A percentile compares a stretch with the other conserved stretches of the same genome.
phyloP scores from a whole-genome alignment of 352 stramenopile species.

The Thraustotheca clavata region DNA sequence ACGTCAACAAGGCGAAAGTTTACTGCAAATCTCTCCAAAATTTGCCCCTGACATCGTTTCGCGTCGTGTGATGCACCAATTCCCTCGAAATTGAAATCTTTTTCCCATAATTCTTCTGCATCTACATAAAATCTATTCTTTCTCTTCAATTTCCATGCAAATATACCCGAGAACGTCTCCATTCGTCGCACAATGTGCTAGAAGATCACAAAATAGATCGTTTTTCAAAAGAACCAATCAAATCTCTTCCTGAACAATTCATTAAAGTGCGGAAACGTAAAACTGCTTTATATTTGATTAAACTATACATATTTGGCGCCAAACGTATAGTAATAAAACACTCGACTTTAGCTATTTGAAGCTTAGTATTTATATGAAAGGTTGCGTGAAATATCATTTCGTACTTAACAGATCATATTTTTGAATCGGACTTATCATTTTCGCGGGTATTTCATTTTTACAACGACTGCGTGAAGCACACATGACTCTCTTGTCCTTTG shows the following conservation, averaged over 20 bases:
- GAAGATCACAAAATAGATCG: too few relatives aligned
- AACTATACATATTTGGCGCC: too few relatives aligned
- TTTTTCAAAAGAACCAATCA: too few relatives aligned
- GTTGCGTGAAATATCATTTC: too few relatives aligned
- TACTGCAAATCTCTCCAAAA: slow-evolving; percentile 3
- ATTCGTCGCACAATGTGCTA: too few relatives aligned
- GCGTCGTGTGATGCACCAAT: background rate
- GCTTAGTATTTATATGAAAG: too few relatives aligned
- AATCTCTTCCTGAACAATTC: too few relatives aligned
- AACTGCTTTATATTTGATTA: too few relatives aligned
- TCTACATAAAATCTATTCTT: background rate
- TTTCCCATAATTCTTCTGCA: slow-evolving; percentile 18
- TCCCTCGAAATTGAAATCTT: slow-evolving; percentile 21
- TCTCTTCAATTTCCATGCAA: background rate
- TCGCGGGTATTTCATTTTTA: background rate
- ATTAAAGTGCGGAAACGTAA: too few relatives aligned
- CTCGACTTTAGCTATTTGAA: too few relatives aligned
- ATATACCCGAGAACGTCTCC: background rate
- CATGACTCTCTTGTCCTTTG: slow-evolving; percentile 68
- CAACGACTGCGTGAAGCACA: background rate
- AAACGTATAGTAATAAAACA: too few relatives aligned
- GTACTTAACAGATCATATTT: too few relatives aligned
- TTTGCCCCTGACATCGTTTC: background rate
- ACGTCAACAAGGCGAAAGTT: slow-evolving; percentile 19
- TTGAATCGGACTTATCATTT: background rate